Evolutionary conservation across 129 eudicot species (phyloP).

Genomic region (Mikania micrantha): DNA sequence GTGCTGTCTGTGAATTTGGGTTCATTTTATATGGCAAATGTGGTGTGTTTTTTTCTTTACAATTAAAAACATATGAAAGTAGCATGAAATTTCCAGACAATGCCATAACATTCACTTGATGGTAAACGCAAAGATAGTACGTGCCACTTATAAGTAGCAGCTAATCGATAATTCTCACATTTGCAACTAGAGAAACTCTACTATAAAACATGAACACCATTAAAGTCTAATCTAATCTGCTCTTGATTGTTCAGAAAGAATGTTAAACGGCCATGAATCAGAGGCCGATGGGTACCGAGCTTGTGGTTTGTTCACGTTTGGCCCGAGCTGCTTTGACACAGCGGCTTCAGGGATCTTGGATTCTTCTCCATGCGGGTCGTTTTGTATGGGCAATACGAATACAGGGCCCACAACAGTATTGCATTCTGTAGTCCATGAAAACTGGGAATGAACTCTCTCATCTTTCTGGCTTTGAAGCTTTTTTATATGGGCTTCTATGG

Average conservation of each 20-base stretch:
- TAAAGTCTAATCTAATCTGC: slow-evolving; percentile 14
- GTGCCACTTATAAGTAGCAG: not conserved
- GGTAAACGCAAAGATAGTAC: not conserved
- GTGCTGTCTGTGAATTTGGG: slow-evolving; percentile 2
- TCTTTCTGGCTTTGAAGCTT: slow-evolving; percentile 46
- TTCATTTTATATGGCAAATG: too few relatives aligned
- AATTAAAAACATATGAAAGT: too few relatives aligned
- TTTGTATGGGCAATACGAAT: slow-evolving; percentile 46
- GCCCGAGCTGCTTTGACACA: slow-evolving; percentile 22
- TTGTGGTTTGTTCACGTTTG: slow-evolving; percentile 63
- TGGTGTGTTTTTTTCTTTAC: too few relatives aligned
- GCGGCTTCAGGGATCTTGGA: slow-evolving; percentile 18
- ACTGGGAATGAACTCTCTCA: slow-evolving; percentile 30
- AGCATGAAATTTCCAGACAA: too few relatives aligned
- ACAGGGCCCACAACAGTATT: slow-evolving; percentile 33
- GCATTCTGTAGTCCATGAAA: slow-evolving; percentile 23
- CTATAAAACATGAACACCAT: not conserved
- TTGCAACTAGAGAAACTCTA: not conserved
- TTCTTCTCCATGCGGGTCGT: slow-evolving; percentile 26
- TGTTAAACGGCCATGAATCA: slow-evolving; percentile 69
- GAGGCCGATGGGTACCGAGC: slow-evolving; percentile 74
- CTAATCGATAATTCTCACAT: not conserved
- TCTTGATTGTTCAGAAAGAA: slow-evolving; percentile 44
- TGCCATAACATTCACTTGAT: too few relatives aligned
- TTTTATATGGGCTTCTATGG: slow-evolving; percentile 49